These are phyloP conservation scores for Ustilago vetiveriae DNA, from an alignment of 1,284 basidiomycete genomes.

Conservation along the genomic window DNA sequence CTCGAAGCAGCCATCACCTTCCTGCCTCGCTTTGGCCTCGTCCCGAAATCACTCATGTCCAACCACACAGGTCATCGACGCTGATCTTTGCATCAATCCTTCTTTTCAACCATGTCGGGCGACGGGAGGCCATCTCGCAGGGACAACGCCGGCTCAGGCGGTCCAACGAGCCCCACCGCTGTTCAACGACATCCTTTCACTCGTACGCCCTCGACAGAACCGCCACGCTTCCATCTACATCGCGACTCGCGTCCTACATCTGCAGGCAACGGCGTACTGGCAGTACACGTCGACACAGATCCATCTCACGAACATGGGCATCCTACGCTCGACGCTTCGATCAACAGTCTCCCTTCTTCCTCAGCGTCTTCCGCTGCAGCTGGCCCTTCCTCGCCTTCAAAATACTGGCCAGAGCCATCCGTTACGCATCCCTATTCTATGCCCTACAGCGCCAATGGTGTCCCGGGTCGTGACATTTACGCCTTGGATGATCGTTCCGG, in stretches of 20 bases:
- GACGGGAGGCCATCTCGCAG: constrained; percentile 15
- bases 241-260: constrained; percentile 5
- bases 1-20: too few species aligned
- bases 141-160: constrained; percentile 3
- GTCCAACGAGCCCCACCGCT: constrained; percentile 7
- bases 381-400: constrained; percentile 3
- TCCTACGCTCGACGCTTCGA: constrained; percentile 15
- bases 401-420: constrained; percentile 34
- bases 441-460: constrained; percentile 2
- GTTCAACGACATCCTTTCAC: constrained; percentile 35
- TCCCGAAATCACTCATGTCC: background rate
- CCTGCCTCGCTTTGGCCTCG: background rate
- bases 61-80: background rate
- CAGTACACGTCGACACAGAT: constrained; percentile 23
- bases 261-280: constrained; percentile 10
- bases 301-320: constrained; percentile 11
- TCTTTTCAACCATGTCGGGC: constrained; percentile 5
- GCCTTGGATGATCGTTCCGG: constrained; percentile 10
- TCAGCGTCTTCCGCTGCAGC: constrained; percentile 8
- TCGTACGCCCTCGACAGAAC: constrained; percentile 34
- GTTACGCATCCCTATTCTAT: constrained; percentile 2
- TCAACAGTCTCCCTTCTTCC: constrained; percentile 12
- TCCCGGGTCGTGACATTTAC: constrained; percentile 10
- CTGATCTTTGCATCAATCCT: background rate
- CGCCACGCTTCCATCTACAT: constrained; percentile 26